Evolutionary conservation across 805 yeast species (phyloP).

Genomic region (Sungouiozyma ichnusensis): DNA sequence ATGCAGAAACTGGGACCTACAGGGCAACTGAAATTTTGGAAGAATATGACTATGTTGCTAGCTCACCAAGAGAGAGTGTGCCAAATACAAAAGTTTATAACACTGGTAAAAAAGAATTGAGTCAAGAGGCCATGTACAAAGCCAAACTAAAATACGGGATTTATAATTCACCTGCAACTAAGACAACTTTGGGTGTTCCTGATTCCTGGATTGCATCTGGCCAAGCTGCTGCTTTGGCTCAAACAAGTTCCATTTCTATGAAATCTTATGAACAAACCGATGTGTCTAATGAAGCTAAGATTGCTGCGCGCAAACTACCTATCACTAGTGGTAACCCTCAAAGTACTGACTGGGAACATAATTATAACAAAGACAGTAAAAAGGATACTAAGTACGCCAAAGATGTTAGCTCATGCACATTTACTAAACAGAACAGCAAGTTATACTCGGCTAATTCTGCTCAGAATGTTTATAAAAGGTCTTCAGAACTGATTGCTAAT

Average conservation of each 20-base stretch:
- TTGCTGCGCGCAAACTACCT: constrained; percentile 29
- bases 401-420: background rate
- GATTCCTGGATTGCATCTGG: constrained; percentile 49
- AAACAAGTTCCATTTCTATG: constrained; percentile 16
- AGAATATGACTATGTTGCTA: constrained; percentile 1
- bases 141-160: constrained; percentile 63
- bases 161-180: constrained; percentile 39
- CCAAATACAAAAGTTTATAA: constrained; percentile 2
- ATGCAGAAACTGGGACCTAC: background rate
- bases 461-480: background rate
- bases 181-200: constrained; percentile 47
- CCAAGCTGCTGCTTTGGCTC: constrained; percentile 65
- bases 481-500: background rate
- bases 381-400: background rate
- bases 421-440: background rate
- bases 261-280: constrained; percentile 5
- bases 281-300: constrained; percentile 35
- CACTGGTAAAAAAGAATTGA: constrained; percentile 38
- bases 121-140: constrained; percentile 64
- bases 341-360: background rate
- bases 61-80: background rate
- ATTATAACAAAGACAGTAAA: background rate
- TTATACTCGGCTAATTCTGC: constrained; percentile 4
- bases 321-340: constrained; percentile 4
- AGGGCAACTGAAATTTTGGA: background rate